Percentiles rank a stretch among this genome's conserved stretches.
Evolutionary conservation across 371 early-diverging fungal genomes (phyloP).

Genomic region (Nematocida sp.): DNA sequence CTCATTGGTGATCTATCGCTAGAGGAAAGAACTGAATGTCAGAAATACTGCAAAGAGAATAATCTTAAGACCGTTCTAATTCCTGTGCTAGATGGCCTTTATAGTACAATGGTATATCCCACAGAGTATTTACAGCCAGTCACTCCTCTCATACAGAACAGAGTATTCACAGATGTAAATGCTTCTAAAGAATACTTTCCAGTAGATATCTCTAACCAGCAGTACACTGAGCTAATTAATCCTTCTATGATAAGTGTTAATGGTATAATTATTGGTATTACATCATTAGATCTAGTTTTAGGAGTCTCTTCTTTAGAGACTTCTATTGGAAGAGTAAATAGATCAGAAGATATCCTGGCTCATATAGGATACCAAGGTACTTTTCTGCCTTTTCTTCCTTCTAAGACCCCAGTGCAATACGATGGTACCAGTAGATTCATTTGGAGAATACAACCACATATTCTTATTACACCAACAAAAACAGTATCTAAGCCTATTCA

Average conservation of each 20-base stretch:
- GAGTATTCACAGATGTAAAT: not conserved
- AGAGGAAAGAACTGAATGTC: not conserved
- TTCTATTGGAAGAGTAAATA: not conserved
- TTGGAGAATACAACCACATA: slow-evolving; percentile 6
- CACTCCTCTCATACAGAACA: not conserved
- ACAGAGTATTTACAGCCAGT: not conserved
- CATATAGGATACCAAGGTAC: slow-evolving; percentile 18
- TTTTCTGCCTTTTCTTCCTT: slow-evolving; percentile 10
- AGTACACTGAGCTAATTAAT: slow-evolving; percentile 16
- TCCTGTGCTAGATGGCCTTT: not conserved
- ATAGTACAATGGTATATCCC: slow-evolving; percentile 31
- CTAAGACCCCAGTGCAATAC: slow-evolving; percentile 27
- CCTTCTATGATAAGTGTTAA: slow-evolving; percentile 13
- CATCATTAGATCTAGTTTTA: not conserved
- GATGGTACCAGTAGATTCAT: not conserved
- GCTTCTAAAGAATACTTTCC: too few relatives aligned
- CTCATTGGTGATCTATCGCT: slow-evolving; percentile 22
- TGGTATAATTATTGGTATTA: slow-evolving; percentile 5
- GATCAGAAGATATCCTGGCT: not conserved
- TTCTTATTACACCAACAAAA: slow-evolving; percentile 7
- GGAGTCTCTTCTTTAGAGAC: not conserved
- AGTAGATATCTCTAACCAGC: not conserved
- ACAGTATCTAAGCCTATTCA: too few relatives aligned
- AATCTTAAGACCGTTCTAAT: not conserved
- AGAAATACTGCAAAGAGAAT: not conserved